Percentiles rank a stretch among this genome's conserved stretches.
Conservation (phyloP, 2,329 filamentous ascomycete genomes). For the Teratosphaeria pseudoeucalypti region DNA sequence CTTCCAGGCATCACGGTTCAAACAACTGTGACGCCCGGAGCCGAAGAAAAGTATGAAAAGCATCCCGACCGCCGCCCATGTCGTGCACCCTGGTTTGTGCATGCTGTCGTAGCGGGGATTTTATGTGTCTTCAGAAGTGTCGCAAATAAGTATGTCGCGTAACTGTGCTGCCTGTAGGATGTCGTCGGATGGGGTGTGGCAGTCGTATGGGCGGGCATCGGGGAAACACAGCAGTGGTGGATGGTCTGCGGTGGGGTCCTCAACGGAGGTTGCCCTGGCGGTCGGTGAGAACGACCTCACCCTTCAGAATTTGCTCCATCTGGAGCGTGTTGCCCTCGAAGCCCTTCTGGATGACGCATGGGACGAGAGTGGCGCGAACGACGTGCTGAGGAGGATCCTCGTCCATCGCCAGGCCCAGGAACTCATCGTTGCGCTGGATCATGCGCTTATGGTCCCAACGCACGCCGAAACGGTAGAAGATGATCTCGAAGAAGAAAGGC, state of each 20-base stretch:
- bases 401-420: conserved; percentile 1
- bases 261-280: conserved; percentile 6
- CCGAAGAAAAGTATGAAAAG: background rate
- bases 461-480: conserved; percentile 4
- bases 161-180: background rate
- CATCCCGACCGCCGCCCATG: background rate
- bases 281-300: conserved; percentile 4
- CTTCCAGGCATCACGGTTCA: background rate
- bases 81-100: background rate
- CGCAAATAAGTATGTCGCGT: background rate
- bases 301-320: conserved; percentile 2
- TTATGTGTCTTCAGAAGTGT: background rate
- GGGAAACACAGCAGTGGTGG: background rate
- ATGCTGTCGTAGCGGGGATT: background rate
- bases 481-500: conserved; percentile 1
- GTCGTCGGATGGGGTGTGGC: background rate
- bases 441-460: conserved; percentile 6
- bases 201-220: background rate
- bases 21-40: background rate
- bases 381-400: conserved; percentile 2
- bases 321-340: background rate
- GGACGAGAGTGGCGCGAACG: conserved; percentile 4
- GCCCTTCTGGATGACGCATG: conserved; percentile 3
- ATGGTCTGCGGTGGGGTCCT: background rate
- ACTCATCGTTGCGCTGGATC: conserved; percentile 10